These are phyloP conservation scores for Perkinsus olseni DNA, from an alignment of 169 alveolate species.

Conservation along the genomic window DNA sequence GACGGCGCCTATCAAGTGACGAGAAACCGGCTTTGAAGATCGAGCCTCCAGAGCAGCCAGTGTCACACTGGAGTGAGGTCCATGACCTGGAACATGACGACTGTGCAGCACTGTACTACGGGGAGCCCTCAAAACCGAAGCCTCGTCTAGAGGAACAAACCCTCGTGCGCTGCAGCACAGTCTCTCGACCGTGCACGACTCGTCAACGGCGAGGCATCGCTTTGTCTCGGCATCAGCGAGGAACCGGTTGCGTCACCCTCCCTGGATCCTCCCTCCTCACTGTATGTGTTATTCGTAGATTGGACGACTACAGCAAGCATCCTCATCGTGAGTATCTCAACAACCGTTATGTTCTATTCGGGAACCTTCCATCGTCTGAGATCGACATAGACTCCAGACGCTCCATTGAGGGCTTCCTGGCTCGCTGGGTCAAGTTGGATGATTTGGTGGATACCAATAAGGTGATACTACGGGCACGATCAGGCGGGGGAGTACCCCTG, in stretches of 20 bases:
- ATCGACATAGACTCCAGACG: background rate
- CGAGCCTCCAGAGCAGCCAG: background rate
- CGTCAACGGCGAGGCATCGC: background rate
- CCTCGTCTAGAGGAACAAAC: too few relatives aligned
- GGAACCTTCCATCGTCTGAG: background rate
- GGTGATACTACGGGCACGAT: background rate
- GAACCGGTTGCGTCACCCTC: background rate
- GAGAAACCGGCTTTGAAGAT: background rate
- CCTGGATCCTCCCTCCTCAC: background rate
- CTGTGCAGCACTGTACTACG: background rate
- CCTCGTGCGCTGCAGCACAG: too few relatives aligned
- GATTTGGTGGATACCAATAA: background rate
- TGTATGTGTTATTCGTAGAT: background rate
- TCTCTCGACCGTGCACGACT: too few relatives aligned
- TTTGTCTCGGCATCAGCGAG: background rate
- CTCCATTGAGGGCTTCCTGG: background rate
- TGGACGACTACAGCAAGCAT: background rate
- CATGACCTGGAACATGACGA: background rate
- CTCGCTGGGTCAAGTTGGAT: background rate
- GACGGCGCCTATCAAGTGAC: background rate
- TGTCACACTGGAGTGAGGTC: background rate
- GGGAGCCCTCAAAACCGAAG: background rate
- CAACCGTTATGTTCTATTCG: background rate
- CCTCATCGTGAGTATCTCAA: background rate
- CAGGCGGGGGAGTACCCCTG: background rate